Conservation (phyloP, 129 eudicot genomes). For the Arctium minus region DNA sequence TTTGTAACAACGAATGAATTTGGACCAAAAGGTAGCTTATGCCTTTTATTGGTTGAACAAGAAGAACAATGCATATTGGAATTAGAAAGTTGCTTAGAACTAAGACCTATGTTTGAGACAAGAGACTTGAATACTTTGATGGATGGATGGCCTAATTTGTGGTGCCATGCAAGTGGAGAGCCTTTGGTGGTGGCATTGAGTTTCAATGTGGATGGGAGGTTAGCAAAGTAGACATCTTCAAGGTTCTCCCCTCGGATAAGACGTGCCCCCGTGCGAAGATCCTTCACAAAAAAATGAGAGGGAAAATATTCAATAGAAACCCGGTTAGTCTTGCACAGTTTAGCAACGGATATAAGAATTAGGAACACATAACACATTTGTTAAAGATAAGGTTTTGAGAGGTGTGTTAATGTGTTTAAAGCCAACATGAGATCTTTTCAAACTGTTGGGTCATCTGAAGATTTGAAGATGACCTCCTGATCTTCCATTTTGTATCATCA, state of each 20-base stretch:
- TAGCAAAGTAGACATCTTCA: not conserved
- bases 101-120: not conserved
- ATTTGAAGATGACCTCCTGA: no score
- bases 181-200: not conserved
- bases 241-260: not conserved
- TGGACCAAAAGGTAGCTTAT: not conserved
- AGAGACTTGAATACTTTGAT: not conserved
- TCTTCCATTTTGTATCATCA: no score
- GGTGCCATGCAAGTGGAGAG: not conserved
- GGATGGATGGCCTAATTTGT: not conserved
- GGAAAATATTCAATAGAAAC: not conserved
- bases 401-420: not conserved
- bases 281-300: not conserved
- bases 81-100: not conserved
- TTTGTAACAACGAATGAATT: not conserved
- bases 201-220: not conserved
- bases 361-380: conserved; percentile 7
- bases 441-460: no score
- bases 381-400: not conserved
- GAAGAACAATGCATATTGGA: not conserved
- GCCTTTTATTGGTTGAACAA: not conserved
- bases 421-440: not conserved
- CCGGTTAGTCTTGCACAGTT: not conserved
- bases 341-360: not conserved
- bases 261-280: not conserved